Conservation (phyloP, 768 basidiomycete genomes). For the Lentinus brumalis region DNA sequence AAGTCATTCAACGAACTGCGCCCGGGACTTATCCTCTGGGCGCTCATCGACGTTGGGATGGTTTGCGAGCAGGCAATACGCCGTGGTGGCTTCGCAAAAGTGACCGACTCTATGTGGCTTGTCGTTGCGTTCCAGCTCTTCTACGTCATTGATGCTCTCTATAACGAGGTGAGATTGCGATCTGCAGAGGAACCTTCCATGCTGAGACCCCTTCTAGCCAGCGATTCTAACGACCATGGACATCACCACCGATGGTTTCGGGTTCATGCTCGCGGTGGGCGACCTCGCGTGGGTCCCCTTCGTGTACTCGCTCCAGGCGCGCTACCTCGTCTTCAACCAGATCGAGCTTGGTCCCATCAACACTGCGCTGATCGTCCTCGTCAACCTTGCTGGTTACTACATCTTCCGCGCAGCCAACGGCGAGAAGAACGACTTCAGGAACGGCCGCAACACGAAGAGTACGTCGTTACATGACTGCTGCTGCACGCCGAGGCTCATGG, state of each 20-base stretch:
- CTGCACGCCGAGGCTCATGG: neutral
- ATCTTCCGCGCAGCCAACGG: constrained; percentile 89
- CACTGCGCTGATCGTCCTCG: constrained; percentile 58
- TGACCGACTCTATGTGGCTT: constrained; percentile 92
- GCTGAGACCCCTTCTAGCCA: constrained; percentile 47
- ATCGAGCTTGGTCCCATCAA: constrained; percentile 69
- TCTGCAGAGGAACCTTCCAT: neutral
- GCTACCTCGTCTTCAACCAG: constrained; percentile 90
- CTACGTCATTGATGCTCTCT: constrained; percentile 86
- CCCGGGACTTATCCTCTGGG: constrained; percentile 91
- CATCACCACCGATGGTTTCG: constrained; percentile 96
- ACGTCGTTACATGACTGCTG: neutral
- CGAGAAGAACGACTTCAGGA: constrained; percentile 96
- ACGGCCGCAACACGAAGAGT: constrained; percentile 95
- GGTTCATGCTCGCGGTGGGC: constrained; percentile 96
- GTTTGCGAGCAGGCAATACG: constrained; percentile 87
- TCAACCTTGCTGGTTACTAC: constrained; percentile 78
- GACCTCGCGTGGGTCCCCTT: constrained; percentile 95
- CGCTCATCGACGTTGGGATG: constrained; percentile 87
- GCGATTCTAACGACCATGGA: constrained; percentile 96
- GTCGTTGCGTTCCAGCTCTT: constrained; percentile 82
- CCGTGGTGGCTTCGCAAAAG: constrained; percentile 58
- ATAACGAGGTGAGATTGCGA: constrained; percentile 70
- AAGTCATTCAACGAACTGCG: constrained; percentile 82
- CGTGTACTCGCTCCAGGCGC: constrained; percentile 89